A percentile compares a stretch with the other conserved stretches of the same genome.
Evolutionary conservation across 116 monocot genomes (phyloP).

Genomic region (Posidonia oceanica): DNA sequence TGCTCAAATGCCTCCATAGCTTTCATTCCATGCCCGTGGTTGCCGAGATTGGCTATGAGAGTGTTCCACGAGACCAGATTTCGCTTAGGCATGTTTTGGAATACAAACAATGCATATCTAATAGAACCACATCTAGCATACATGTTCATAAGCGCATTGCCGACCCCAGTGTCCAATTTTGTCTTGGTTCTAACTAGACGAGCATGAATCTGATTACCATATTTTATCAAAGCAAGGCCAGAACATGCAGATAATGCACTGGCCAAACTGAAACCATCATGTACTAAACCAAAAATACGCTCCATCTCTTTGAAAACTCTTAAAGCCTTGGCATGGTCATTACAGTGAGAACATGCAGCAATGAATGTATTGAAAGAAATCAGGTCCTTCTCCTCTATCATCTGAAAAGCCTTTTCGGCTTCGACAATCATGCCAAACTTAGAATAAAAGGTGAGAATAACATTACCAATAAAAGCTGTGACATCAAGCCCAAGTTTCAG

Average conservation of each 20-base stretch:
- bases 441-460: slow-evolving; percentile 47
- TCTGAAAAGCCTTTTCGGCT: slow-evolving; percentile 29
- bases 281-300: slow-evolving; percentile 9
- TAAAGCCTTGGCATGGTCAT: slow-evolving; percentile 35
- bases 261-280: slow-evolving; percentile 40
- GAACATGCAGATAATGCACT: slow-evolving; percentile 35
- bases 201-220: slow-evolving; percentile 49
- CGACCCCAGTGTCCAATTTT: slow-evolving; percentile 28
- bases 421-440: slow-evolving; percentile 17
- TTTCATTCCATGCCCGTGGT: slow-evolving; percentile 30
- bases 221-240: slow-evolving; percentile 25
- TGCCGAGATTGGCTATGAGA: slow-evolving; percentile 41
- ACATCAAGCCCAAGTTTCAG: slow-evolving; percentile 45
- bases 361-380: slow-evolving; percentile 55
- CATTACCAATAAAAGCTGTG: slow-evolving; percentile 52
- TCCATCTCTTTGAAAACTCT: slow-evolving; percentile 32
- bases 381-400: slow-evolving; percentile 36
- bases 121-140: slow-evolving; percentile 62
- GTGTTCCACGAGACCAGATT: slow-evolving; percentile 71
- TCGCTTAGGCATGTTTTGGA: slow-evolving; percentile 14
- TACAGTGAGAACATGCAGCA: slow-evolving; percentile 28
- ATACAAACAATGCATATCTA: slow-evolving; percentile 19
- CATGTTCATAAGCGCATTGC: slow-evolving; percentile 58
- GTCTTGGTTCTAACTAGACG: slow-evolving; percentile 25
- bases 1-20: slow-evolving; percentile 41